Conservation (phyloP, 2,329 filamentous ascomycete genomes). For the Tolypocladium inflatum region DNA sequence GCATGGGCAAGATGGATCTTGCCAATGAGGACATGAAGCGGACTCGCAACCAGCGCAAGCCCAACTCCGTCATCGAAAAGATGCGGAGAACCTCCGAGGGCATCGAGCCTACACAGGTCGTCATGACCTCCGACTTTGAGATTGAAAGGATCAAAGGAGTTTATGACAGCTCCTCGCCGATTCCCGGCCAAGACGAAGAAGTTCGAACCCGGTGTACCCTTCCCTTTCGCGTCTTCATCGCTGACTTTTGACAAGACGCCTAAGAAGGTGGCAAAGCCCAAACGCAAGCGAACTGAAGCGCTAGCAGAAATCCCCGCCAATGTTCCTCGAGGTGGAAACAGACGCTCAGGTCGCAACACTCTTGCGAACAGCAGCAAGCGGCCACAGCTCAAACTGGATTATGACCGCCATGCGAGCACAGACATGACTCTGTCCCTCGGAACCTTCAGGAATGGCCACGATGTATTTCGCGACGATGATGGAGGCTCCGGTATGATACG, state of each 20-base stretch:
- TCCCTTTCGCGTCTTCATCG: background rate
- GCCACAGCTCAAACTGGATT: conserved; percentile 8
- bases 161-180: conserved; percentile 48
- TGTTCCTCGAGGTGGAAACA: conserved; percentile 16
- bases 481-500: conserved; percentile 12
- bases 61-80: conserved; percentile 56
- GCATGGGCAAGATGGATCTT: conserved; percentile 75
- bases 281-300: conserved; percentile 20
- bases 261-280: conserved; percentile 18
- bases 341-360: conserved; percentile 11
- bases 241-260: conserved; percentile 14
- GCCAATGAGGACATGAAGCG: conserved; percentile 64
- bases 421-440: conserved; percentile 9
- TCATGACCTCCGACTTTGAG: conserved; percentile 46
- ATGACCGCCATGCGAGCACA: conserved; percentile 4
- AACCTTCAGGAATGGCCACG: conserved; percentile 13
- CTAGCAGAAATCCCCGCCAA: conserved; percentile 26
- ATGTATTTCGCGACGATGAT: conserved; percentile 21
- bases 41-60: conserved; percentile 71
- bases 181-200: conserved; percentile 25
- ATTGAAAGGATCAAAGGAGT: conserved; percentile 45
- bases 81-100: conserved; percentile 55
- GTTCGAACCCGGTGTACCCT: conserved; percentile 25
- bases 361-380: conserved; percentile 10
- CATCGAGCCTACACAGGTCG: conserved; percentile 54